Conservation (phyloP, 805 yeast species). For the Metschnikowia proteae region DNA sequence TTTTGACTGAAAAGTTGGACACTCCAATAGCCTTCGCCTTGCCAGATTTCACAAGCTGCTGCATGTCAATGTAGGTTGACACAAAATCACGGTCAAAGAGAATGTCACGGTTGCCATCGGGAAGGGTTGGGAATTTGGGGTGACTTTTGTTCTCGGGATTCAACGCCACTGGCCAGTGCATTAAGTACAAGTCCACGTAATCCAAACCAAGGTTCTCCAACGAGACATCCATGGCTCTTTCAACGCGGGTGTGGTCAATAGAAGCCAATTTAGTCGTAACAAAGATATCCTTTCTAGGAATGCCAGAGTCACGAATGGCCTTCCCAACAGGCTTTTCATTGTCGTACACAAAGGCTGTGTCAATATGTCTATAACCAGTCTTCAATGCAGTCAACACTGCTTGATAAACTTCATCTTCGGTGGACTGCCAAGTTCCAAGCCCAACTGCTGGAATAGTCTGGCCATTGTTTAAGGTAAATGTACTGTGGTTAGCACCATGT, state of each 20-base stretch:
- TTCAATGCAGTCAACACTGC: constrained; percentile 60
- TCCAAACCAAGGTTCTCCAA: constrained; percentile 62
- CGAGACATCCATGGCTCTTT: constrained; percentile 52
- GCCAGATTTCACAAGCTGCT: constrained; percentile 49
- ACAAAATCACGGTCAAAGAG: constrained; percentile 37
- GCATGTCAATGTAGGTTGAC: constrained; percentile 63
- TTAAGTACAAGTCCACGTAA: constrained; percentile 72
- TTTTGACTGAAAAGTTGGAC: constrained; percentile 60
- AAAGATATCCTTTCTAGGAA: constrained; percentile 62
- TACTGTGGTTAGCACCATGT: not conserved
- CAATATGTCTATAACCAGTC: constrained; percentile 48
- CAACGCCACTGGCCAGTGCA: constrained; percentile 78
- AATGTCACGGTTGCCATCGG: constrained; percentile 36
- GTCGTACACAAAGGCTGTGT: constrained; percentile 50
- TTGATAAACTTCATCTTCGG: constrained; percentile 50
- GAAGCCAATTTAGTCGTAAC: constrained; percentile 71
- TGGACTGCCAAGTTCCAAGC: constrained; percentile 69
- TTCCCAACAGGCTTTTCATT: constrained; percentile 65
- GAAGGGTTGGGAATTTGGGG: constrained; percentile 35
- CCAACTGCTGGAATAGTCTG: constrained; percentile 62
- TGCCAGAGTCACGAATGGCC: constrained; percentile 51
- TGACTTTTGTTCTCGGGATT: constrained; percentile 32
- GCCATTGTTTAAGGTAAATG: constrained; percentile 54
- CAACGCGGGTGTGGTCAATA: constrained; percentile 50
- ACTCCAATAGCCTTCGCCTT: constrained; percentile 70